Evolutionary conservation across 108 stramenopile genomes (phyloP).

Genomic region (Fistulifera pelliculosa): DNA sequence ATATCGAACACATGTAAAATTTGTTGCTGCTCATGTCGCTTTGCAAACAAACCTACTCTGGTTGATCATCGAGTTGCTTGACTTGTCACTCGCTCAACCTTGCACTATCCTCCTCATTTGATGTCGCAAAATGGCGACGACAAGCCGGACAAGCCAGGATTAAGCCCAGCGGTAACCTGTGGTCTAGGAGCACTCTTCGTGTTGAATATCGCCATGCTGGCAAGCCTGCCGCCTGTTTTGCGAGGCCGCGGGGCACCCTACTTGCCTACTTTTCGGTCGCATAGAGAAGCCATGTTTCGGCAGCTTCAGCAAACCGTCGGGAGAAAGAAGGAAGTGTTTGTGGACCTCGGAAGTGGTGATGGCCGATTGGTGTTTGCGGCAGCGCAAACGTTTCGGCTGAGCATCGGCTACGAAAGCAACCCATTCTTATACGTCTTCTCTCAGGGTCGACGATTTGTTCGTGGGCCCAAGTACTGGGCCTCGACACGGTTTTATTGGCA

Average conservation of each 20-base stretch:
- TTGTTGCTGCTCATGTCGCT: no score
- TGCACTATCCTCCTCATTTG: no score
- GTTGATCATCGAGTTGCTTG: no score
- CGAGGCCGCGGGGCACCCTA: slow-evolving; percentile 47
- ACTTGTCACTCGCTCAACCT: no score
- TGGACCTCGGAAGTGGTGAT: slow-evolving; percentile 55
- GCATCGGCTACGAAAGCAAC: slow-evolving; percentile 54
- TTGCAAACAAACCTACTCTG: no score
- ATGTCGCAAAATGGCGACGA: no score
- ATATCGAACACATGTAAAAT: no score
- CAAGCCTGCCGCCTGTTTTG: slow-evolving; percentile 47
- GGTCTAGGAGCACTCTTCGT: slow-evolving; percentile 23
- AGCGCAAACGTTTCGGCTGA: slow-evolving; percentile 37
- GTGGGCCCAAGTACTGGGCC: slow-evolving; percentile 34
- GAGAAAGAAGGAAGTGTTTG: slow-evolving; percentile 21
- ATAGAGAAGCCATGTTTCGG: slow-evolving; percentile 35
- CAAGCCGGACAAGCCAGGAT: no score
- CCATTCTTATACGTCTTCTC: slow-evolving; percentile 27
- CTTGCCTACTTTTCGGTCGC: slow-evolving; percentile 34
- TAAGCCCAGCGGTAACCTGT: background rate
- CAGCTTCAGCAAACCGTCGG: slow-evolving; percentile 11
- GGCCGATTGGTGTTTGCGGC: slow-evolving; percentile 57
- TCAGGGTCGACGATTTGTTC: slow-evolving; percentile 18
- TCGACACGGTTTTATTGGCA: slow-evolving; percentile 28
- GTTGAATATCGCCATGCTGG: slow-evolving; percentile 28